These are phyloP conservation scores for Colletotrichum costaricense DNA, from an alignment of 2,329 filamentous ascomycete species.

Conservation along the genomic window DNA sequence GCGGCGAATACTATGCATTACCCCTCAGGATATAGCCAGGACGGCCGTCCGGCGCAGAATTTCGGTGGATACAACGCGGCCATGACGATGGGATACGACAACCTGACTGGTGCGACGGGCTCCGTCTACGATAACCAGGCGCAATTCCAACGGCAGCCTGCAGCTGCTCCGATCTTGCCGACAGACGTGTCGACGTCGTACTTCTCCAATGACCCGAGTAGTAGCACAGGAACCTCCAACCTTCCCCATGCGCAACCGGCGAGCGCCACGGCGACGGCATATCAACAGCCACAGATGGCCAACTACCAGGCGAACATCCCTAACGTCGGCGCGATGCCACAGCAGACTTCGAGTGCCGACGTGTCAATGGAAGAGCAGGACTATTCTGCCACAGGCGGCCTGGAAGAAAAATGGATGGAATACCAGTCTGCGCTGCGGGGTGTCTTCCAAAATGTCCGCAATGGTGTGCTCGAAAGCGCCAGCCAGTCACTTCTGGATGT, in stretches of 20 bases:
- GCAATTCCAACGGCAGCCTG: conserved; percentile 82
- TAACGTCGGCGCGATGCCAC: conserved; percentile 58
- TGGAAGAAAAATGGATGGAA: conserved; percentile 76
- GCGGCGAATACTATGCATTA: conserved; percentile 67
- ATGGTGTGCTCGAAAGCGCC: conserved; percentile 60
- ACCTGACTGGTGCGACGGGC: conserved; percentile 44
- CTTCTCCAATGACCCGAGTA: conserved; percentile 76
- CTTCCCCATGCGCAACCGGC: conserved; percentile 62
- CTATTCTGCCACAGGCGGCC: conserved; percentile 63
- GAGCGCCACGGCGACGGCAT: conserved; percentile 67
- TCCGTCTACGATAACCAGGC: conserved; percentile 80
- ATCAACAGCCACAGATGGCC: conserved; percentile 69
- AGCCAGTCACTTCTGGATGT: conserved; percentile 64
- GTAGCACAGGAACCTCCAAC: conserved; percentile 66
- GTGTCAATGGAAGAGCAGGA: conserved; percentile 68
- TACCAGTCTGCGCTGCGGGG: conserved; percentile 71
- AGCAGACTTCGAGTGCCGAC: conserved; percentile 51
- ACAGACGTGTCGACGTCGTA: conserved; percentile 78
- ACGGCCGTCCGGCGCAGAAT: conserved; percentile 65
- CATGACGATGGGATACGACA: conserved; percentile 77
- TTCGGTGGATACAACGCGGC: conserved; percentile 69
- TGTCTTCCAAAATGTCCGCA: conserved; percentile 78
- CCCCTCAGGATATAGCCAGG: conserved; percentile 73
- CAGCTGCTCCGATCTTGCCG: conserved; percentile 81
- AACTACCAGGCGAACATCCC: conserved; percentile 62